Evolutionary conservation across 441 rosid species (phyloP).

Genomic region (Sinapis alba): DNA sequence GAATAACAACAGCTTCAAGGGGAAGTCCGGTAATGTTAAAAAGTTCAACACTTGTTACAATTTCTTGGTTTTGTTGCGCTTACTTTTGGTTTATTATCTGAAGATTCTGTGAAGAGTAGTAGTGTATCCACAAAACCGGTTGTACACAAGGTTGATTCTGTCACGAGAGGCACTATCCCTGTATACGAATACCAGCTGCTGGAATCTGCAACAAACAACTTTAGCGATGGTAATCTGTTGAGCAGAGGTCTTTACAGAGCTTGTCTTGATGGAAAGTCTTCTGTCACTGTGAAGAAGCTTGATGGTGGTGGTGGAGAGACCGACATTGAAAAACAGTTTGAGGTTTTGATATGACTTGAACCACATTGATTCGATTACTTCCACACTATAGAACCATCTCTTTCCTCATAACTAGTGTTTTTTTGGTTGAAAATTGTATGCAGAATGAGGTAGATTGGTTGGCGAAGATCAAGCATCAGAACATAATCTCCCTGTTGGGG

Average conservation of each 20-base stretch:
- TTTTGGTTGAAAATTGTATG: too few relatives aligned
- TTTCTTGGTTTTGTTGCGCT: slow-evolving; percentile 3
- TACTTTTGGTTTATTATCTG: slow-evolving; percentile 31
- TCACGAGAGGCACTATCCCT: slow-evolving; percentile 60
- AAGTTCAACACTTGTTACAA: not conserved
- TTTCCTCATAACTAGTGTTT: not conserved
- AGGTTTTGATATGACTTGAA: slow-evolving; percentile 46
- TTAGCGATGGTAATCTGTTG: slow-evolving; percentile 61
- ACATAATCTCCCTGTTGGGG: slow-evolving; percentile 73
- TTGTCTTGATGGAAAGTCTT: slow-evolving; percentile 59
- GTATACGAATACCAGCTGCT: slow-evolving; percentile 68
- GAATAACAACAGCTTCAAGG: slow-evolving; percentile 49
- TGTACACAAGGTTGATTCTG: slow-evolving; percentile 49
- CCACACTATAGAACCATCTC: not conserved
- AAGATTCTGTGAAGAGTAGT: slow-evolving; percentile 54
- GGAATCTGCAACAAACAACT: slow-evolving; percentile 80
- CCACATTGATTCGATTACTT: not conserved
- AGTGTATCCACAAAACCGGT: slow-evolving; percentile 45
- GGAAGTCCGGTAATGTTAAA: slow-evolving; percentile 48
- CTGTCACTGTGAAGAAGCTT: slow-evolving; percentile 75
- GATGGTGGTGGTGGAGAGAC: slow-evolving; percentile 51
- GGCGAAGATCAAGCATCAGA: slow-evolving; percentile 76
- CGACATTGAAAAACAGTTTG: slow-evolving; percentile 67
- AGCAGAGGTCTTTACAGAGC: slow-evolving; percentile 78
- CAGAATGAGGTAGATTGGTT: slow-evolving; percentile 87